phyloP scores from a whole-genome alignment of 257 asterid genomes.

The Salvia miltiorrhiza region DNA sequence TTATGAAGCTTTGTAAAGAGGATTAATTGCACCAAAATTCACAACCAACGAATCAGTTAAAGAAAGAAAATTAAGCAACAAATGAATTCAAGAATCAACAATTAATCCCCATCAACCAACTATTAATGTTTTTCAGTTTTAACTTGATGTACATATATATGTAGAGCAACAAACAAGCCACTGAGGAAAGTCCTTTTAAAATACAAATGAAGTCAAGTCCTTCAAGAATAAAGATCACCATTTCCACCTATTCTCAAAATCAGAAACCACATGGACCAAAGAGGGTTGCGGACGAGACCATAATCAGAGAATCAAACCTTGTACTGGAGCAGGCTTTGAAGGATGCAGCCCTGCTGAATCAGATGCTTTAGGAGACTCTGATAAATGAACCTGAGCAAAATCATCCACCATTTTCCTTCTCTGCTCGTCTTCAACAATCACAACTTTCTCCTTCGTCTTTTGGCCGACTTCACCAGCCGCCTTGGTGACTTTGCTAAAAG shows the following conservation, averaged over 20 bases:
- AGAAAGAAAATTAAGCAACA: slow-evolving; percentile 15
- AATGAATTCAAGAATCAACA: slow-evolving; percentile 23
- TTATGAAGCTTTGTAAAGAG: too few species aligned
- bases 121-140: slow-evolving; percentile 4
- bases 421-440: slow-evolving; percentile 69
- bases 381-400: slow-evolving; percentile 69
- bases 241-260: background rate
- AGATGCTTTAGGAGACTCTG: slow-evolving; percentile 73
- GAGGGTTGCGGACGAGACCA: slow-evolving; percentile 20
- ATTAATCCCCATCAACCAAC: slow-evolving; percentile 17
- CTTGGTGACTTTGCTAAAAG: slow-evolving; percentile 70
- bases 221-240: slow-evolving; percentile 23
- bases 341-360: slow-evolving; percentile 51
- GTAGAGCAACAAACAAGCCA: slow-evolving; percentile 22
- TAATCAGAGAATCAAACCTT: slow-evolving; percentile 61
- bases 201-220: slow-evolving; percentile 29
- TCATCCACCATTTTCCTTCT: slow-evolving; percentile 84
- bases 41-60: background rate
- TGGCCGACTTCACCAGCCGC: slow-evolving; percentile 94
- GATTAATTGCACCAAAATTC: too few species aligned
- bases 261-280: background rate
- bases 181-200: slow-evolving; percentile 19
- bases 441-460: slow-evolving; percentile 80
- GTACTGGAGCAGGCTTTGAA: slow-evolving; percentile 59
- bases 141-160: slow-evolving; percentile 5